Evolutionary conservation across 208 protist genomes (phyloP).

Genomic region (Crithidia expoeki): DNA sequence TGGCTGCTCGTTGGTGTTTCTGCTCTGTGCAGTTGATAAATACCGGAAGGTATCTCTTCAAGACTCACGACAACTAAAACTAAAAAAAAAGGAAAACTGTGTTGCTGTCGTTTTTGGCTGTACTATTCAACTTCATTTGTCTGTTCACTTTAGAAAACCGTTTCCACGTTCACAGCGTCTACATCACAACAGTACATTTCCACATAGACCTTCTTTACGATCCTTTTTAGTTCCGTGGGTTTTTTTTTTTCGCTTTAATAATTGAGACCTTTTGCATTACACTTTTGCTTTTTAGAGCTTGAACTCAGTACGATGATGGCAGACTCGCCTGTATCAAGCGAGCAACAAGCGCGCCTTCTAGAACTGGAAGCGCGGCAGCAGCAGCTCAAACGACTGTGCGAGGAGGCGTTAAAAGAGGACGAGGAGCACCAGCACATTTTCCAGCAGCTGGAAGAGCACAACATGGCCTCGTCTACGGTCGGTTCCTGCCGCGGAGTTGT

Average conservation of each 20-base stretch:
- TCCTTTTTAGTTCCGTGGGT: background rate
- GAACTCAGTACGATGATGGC: background rate
- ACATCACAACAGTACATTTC: background rate
- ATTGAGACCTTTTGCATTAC: background rate
- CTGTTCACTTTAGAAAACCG: background rate
- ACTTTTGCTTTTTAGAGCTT: too few species aligned
- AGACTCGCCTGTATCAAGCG: conserved; percentile 7
- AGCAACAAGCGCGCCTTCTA: conserved; percentile 48
- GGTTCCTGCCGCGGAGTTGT: conserved; percentile 7
- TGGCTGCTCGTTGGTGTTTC: background rate
- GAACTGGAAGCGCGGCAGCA: conserved; percentile 64
- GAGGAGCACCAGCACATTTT: conserved; percentile 43
- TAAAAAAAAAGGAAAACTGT: too few species aligned
- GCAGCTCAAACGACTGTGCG: conserved; percentile 65
- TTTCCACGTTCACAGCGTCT: background rate
- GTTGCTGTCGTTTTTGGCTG: background rate
- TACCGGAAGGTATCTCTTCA: too few species aligned
- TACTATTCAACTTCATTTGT: background rate
- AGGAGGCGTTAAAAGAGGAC: conserved; percentile 57
- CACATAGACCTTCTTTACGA: background rate
- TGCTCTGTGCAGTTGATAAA: too few species aligned
- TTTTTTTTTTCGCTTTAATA: too few species aligned
- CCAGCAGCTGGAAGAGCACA: conserved; percentile 38
- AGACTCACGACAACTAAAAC: too few species aligned
- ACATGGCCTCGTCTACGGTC: conserved; percentile 8